Percentiles rank a stretch among this genome's conserved stretches.
These are phyloP conservation scores for Adansonia digitata DNA, from an alignment of 345 rosid genomes.

Conservation along the genomic window DNA sequence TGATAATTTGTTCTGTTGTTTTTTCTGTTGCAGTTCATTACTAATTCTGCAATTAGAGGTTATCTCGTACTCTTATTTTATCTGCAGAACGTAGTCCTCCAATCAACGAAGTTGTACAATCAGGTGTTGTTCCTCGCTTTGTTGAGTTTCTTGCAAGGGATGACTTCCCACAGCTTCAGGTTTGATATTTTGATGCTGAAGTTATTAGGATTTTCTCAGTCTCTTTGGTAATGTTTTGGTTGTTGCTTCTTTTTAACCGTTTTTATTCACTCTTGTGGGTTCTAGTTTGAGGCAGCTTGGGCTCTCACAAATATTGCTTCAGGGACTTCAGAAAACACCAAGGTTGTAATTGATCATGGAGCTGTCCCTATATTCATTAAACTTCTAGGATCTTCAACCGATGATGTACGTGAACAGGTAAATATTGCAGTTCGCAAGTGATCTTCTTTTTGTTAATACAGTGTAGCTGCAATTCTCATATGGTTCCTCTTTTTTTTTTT, in stretches of 20 bases:
- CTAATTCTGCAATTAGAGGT: neutral
- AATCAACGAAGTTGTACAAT: constrained; percentile 55
- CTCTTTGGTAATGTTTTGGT: neutral
- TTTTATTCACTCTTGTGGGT: neutral
- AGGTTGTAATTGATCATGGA: constrained; percentile 60
- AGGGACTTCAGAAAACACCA: constrained; percentile 69
- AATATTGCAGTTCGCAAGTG: neutral
- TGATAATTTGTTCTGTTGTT: neutral
- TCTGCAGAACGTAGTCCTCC: constrained; percentile 67
- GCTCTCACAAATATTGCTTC: constrained; percentile 79
- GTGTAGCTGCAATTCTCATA: neutral
- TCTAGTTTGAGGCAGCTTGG: constrained; percentile 86
- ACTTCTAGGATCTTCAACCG: constrained; percentile 53
- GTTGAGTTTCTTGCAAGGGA: constrained; percentile 70
- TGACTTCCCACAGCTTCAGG: constrained; percentile 78
- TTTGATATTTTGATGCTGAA: neutral
- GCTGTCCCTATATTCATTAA: constrained; percentile 63
- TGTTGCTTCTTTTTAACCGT: neutral
- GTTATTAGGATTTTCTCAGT: constrained; percentile 3
- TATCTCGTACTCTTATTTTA: neutral
- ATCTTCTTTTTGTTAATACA: neutral
- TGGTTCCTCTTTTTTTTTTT: constrained; percentile 6
- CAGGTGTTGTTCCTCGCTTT: constrained; percentile 72
- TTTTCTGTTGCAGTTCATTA: neutral
- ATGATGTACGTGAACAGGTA: constrained; percentile 82